Base-by-base conservation (phyloP, 108 stramenopile genomes). In the Stephanodiscus triporus region DNA sequence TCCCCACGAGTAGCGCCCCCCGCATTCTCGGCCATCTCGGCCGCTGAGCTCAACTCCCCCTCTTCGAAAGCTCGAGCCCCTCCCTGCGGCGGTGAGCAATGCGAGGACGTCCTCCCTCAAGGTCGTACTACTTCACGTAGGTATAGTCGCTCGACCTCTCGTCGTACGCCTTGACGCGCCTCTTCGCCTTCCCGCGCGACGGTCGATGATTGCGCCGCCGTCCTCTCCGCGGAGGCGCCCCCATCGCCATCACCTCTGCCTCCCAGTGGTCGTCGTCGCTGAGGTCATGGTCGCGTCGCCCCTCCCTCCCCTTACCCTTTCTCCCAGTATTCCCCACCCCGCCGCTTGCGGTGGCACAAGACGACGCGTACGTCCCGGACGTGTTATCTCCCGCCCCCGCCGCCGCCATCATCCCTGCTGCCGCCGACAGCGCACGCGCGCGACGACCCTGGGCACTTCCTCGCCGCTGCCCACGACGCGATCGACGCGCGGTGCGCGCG, bases 271-370 rank as follows among this genome's bases (percentile, higher is more conserved):
- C 50, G 6, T 4, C 27, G 53, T 27, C 16, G 53, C 4, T 4
- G 23, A 4, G 23, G 53, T 26, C 27, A 9, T 4, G 26, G 9
- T 54, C 1, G 3, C 22, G 54, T 40, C 26, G 37, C 63, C 63
- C 14, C 67, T 66, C 47, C 61, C 68, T 54, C 72, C 81, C 65
- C 59, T 84, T 24, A 53, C 42, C 27, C 45, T 69, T 14, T 85
- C 77, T 30, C 88, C 92, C 53, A 93, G 49, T 53, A 93, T 91
- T 43, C 86, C 63, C 92, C 92, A 93, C 66, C 92, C 92, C 2
- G 75, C 80, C 17, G 92, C n/a, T n/a, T n/a, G n/a, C n/a, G 92
- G 62, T 93, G 91, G 30, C 89, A 80, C 56, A 93, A 67, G 13
- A 93, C 38, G 74, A 93, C n/a, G 92, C 92, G 76, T 76, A 89